Evolutionary conservation across 2,329 filamentous ascomycete genomes (phyloP), one percentile per base, ranked within the genome.

Genomic region (Simplicillium aogashimaense): DNA sequence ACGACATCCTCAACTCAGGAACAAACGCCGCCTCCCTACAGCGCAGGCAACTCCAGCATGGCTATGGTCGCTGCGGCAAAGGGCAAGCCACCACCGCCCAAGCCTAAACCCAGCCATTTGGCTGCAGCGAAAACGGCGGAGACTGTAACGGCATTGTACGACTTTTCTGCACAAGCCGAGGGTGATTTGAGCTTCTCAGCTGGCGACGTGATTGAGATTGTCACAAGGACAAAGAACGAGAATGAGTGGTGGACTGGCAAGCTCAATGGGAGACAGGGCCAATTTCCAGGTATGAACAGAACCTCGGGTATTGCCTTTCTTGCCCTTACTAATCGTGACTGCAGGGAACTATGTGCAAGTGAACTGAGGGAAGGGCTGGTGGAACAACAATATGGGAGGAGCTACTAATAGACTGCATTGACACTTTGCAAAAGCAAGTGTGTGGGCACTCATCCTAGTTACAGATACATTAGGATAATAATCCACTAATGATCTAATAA

Each of bases 211-310:
- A 97, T 98, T 53, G 89, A 97, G 60, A 89, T 98, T 50, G 60
- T 92, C 3, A 74, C 72, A 44, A 75, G 86, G 50, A 94, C 87
- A n/a, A 72, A 76, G 46, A 95, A 95, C 53, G 81, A 86, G 38
- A 97, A 98, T 51, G 92, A 98, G 62, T 98, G 92, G 92, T 98
- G 92, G 92, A 81, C 74, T 8, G 92, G 92, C 30, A 85, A 78
- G 57, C 57, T 94, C 40, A 72, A 83, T 43, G 87, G 84, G 37
- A 83, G 82, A 63, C 70, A 85, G 55, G 92, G 92, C 18, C 90
- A 97, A 57, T 98, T 98, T 60, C 92, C 92, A 65, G 92, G 92
- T 95, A 71, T 57, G 78, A 60, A 18, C 17, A 25, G 6, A 9
- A 25, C 20, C 9, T 29, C 20, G 15, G 11, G 25, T 37, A 29